Evolutionary conservation across 345 rosid species (phyloP).

Genomic region (Hibiscus mutabilis): DNA sequence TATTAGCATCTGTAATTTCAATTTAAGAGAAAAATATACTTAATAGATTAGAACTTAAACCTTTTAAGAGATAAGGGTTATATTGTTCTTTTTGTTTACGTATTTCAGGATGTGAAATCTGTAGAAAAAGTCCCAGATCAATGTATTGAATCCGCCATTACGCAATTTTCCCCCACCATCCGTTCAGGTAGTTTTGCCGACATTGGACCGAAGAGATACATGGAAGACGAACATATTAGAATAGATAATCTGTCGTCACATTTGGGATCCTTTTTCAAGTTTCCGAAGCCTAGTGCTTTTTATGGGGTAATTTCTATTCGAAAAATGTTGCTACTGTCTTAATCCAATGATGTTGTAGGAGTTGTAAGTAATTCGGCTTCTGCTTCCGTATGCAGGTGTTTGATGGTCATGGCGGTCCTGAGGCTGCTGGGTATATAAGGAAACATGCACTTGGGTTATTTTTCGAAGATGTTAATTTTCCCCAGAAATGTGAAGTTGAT

Average conservation of each 20-base stretch:
- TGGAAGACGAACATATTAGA: constrained; percentile 61
- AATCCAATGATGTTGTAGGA: constrained; percentile 3
- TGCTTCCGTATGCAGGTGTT: constrained; percentile 36
- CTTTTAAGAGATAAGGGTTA: neutral
- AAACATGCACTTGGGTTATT: constrained; percentile 43
- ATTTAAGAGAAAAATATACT: too few relatives aligned
- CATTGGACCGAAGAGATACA: constrained; percentile 46
- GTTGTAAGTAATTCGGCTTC: constrained; percentile 8
- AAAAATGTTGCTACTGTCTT: neutral
- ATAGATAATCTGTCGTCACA: constrained; percentile 50
- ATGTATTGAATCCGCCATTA: constrained; percentile 18
- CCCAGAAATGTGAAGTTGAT: constrained; percentile 41
- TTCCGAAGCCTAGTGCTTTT: constrained; percentile 56
- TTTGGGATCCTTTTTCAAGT: constrained; percentile 35
- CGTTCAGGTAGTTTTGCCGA: constrained; percentile 60
- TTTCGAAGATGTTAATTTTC: constrained; percentile 55
- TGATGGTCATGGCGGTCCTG: constrained; percentile 95
- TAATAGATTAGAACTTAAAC: too few relatives aligned
- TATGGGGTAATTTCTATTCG: constrained; percentile 42
- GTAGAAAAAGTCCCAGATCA: constrained; percentile 23
- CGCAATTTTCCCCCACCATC: constrained; percentile 40
- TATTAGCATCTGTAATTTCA: too few relatives aligned
- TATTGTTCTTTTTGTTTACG: neutral
- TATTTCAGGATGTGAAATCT: constrained; percentile 35
- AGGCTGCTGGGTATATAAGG: constrained; percentile 50